phyloP scores from a whole-genome alignment of 2,329 filamentous ascomycete genomes.

The Tolypocladium ophioglossoides region DNA sequence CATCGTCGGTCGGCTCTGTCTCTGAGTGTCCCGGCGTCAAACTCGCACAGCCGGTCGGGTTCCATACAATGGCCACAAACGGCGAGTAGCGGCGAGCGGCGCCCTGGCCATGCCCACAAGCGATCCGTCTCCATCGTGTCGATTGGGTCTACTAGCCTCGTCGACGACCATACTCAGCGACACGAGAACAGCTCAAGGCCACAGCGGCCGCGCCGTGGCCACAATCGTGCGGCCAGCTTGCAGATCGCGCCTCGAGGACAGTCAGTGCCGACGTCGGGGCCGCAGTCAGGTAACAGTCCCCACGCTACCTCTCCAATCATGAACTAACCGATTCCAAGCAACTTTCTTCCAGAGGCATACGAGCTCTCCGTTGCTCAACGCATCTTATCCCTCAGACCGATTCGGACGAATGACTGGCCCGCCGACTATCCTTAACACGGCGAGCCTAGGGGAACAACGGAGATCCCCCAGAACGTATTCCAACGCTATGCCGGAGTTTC shows the following conservation, averaged over 20 bases:
- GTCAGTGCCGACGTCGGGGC: constrained; percentile 32
- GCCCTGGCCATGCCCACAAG: constrained; percentile 51
- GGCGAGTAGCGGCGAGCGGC: constrained; percentile 17
- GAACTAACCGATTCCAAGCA: constrained; percentile 8
- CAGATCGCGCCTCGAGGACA: constrained; percentile 45
- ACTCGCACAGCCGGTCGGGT: constrained; percentile 32
- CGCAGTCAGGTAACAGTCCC: constrained; percentile 27
- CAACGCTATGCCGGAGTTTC: constrained; percentile 42
- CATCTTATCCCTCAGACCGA: constrained; percentile 43
- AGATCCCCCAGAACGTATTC: constrained; percentile 30
- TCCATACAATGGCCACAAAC: constrained; percentile 36
- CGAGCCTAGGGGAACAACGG: constrained; percentile 22
- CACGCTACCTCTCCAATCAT: not conserved
- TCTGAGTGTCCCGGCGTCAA: constrained; percentile 40
- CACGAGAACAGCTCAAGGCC: constrained; percentile 31
- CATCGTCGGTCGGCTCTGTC: constrained; percentile 58
- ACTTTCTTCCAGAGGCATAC: constrained; percentile 32
- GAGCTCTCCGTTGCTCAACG: constrained; percentile 41
- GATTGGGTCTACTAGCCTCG: constrained; percentile 46
- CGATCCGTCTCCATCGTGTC: constrained; percentile 77
- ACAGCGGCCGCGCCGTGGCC: constrained; percentile 48
- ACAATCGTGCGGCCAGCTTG: constrained; percentile 71
- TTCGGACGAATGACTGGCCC: constrained; percentile 29
- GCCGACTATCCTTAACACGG: constrained; percentile 35
- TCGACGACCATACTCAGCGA: constrained; percentile 34